Conservation (phyloP, 768 basidiomycete species). For the Bullera alba region DNA sequence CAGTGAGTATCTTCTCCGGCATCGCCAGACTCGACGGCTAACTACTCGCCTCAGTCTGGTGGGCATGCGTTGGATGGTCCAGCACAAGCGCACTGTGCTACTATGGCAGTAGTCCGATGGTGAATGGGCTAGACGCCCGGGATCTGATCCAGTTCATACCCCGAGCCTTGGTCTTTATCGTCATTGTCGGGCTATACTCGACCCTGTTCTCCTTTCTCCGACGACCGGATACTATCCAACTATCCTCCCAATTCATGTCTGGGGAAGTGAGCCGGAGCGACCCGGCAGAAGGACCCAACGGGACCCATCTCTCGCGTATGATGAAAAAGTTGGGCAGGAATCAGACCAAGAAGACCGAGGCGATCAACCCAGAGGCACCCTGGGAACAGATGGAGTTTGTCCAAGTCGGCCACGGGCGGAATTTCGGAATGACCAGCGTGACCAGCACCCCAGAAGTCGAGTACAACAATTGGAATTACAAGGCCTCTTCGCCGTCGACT, state of each 20-base stretch:
- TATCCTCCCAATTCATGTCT: conserved; percentile 24
- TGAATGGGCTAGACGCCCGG: conserved; percentile 15
- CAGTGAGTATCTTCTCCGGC: conserved; percentile 15
- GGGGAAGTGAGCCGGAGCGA: background rate
- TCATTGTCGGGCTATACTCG: conserved; percentile 35
- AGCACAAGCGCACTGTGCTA: conserved; percentile 34
- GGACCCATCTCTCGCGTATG: background rate
- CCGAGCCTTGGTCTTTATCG: conserved; percentile 38
- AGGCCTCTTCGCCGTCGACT: too few relatives aligned
- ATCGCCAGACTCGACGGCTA: background rate
- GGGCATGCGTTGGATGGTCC: conserved; percentile 25
- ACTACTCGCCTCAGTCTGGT: conserved; percentile 30
- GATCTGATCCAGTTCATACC: conserved; percentile 44
- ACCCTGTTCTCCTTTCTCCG: conserved; percentile 38
- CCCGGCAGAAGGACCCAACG: background rate
- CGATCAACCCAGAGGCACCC: conserved; percentile 22
- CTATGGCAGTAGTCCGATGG: conserved; percentile 16
- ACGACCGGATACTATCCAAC: conserved; percentile 40
- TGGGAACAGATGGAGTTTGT: conserved; percentile 40
- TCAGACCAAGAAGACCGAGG: background rate
- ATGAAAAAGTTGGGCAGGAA: background rate
- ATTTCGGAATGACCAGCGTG: too few relatives aligned
- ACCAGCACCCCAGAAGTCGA: too few relatives aligned
- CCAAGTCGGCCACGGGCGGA: conserved; percentile 10
- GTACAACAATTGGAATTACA: too few relatives aligned